Percentiles rank a stretch among this genome's conserved stretches.
Conservation (phyloP, 257 asterid species). For the Paraleonurus japonicus region DNA sequence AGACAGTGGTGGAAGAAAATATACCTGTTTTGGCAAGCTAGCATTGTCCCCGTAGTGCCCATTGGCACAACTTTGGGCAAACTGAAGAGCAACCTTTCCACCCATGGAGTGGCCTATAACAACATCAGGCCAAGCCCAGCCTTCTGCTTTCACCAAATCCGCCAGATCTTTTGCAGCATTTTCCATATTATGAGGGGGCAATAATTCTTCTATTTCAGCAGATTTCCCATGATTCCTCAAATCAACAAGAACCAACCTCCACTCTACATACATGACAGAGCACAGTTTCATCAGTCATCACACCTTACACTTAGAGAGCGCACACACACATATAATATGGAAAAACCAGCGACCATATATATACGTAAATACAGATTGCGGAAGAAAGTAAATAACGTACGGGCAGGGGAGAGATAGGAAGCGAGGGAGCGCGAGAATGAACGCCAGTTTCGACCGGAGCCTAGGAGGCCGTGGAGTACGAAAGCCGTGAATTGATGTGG, state of each 20-base stretch:
- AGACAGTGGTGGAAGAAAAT: slow-evolving; percentile 19
- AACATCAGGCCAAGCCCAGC: slow-evolving; percentile 92
- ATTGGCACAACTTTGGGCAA: slow-evolving; percentile 68
- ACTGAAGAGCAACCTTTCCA: slow-evolving; percentile 91
- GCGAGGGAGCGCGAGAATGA: slow-evolving; percentile 79
- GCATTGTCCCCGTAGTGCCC: slow-evolving; percentile 57
- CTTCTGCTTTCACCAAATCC: slow-evolving; percentile 57
- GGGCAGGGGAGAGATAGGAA: slow-evolving; percentile 54
- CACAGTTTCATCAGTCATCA: background rate
- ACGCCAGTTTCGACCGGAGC: slow-evolving; percentile 95
- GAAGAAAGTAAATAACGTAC: slow-evolving; percentile 31
- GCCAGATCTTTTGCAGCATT: slow-evolving; percentile 86
- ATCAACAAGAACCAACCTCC: slow-evolving; percentile 85
- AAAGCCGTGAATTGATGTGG: slow-evolving; percentile 70
- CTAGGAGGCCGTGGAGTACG: slow-evolving; percentile 87
- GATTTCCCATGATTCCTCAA: slow-evolving; percentile 93
- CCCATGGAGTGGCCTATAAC: slow-evolving; percentile 97
- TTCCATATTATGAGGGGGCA: slow-evolving; percentile 73
- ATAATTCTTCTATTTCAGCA: slow-evolving; percentile 51
- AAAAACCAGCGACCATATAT: background rate
- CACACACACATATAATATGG: background rate
- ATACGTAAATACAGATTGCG: background rate
- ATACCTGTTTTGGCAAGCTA: slow-evolving; percentile 78
- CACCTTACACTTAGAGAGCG: background rate
- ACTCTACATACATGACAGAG: slow-evolving; percentile 38